A percentile compares a stretch with the other conserved stretches of the same genome.
phyloP scores from a whole-genome alignment of 306 rosid species.

The Citrullus colocynthis region DNA sequence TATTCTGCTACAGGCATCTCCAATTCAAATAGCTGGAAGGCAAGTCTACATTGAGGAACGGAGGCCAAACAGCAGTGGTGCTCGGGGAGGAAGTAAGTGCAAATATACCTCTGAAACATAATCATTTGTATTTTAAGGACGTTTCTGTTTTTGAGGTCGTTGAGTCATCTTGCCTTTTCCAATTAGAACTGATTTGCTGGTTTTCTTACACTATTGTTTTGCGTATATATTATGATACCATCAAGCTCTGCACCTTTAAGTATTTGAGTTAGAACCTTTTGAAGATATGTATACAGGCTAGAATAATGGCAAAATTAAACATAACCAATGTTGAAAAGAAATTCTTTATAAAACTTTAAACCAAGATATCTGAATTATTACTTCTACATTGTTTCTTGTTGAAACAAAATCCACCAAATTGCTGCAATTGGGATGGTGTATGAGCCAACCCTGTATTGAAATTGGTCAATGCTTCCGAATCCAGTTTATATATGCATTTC shows the following conservation, averaged over 20 bases:
- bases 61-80: conserved; percentile 59
- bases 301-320: neutral
- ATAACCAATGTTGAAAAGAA: neutral
- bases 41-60: conserved; percentile 84
- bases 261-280: neutral
- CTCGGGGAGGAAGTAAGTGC: conserved; percentile 77
- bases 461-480: neutral
- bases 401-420: neutral
- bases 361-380: neutral
- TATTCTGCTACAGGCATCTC: conserved; percentile 59
- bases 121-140: neutral
- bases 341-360: neutral
- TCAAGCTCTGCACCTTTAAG: neutral
- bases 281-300: neutral
- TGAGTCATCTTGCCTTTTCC: neutral
- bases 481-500: neutral
- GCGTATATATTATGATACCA: neutral
- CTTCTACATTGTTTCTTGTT: neutral
- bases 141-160: neutral
- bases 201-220: neutral
- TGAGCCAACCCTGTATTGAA: neutral
- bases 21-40: conserved; percentile 78
- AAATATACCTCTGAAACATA: neutral
- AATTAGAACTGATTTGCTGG: neutral
- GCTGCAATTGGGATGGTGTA: neutral